Base-by-base conservation (phyloP, 2,329 filamentous ascomycete genomes). In the Exophiala xenobiotica region DNA sequence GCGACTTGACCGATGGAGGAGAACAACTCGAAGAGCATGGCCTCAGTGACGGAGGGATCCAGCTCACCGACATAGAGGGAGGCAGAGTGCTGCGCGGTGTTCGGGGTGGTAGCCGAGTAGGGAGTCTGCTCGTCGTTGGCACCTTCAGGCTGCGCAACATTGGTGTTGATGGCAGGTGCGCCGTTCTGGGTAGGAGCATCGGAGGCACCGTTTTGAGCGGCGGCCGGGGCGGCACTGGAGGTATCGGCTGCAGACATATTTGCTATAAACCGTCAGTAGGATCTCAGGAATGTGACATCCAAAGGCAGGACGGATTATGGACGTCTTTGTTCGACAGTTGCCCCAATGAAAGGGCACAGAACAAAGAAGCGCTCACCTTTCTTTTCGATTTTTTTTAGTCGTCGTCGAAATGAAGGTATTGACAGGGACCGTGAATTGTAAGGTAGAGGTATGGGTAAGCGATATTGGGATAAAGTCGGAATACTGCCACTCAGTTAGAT, bases 11-110 rank as follows among this genome's bases (percentile, higher is more conserved):
- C 93, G 70, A 99, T 99, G 76, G 95, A 93, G 56, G 93, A 97
- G 83, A 99, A 99, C 60, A 99, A 88, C 84, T 99, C 93, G 76
- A 97, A 99, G 68, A 99, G 90, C 93, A 99, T 99, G 64, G 93
- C 93, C 82, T 99, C 93, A 61, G 93, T 99, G 72, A 99, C 93
- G 57, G 90, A 93, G 65, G 89, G 85, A 74, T 99, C 93, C 66
- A 99, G 90, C 80, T 99, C 93, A 73, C 93, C 93, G 64, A 99
- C 93, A 73, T 99, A 99, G 71, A 99, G 90, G 54, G 93, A 99
- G 61, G 93, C 93, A 46, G 93, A 97, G 74, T 95, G 92, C 72
- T 90, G 88, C 68, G 91, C 88, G 62, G 78, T 81, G 65, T 82
- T 82, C 18, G 38, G 38, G 63, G 89, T 85, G 56, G 77, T 76